Evolutionary conservation across 768 basidiomycete species (phyloP).

Genomic region (Chiua virens): DNA sequence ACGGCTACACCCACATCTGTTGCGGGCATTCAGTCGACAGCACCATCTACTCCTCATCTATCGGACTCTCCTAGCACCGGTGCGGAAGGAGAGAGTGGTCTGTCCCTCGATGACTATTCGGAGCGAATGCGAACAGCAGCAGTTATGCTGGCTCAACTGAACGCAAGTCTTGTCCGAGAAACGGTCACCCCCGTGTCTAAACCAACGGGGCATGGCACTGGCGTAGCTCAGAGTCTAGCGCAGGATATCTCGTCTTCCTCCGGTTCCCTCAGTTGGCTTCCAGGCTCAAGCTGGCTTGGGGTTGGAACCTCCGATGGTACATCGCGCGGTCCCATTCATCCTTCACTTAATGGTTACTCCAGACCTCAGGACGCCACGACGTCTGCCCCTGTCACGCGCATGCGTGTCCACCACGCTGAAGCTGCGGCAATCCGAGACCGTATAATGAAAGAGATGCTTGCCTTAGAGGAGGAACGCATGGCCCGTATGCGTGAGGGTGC

Average conservation of each 20-base stretch:
- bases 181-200: slow-evolving; percentile 31
- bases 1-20: slow-evolving; percentile 24
- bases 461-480: slow-evolving; percentile 96
- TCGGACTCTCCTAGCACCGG: slow-evolving; percentile 4
- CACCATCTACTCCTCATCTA: background rate
- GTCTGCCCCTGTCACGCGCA: slow-evolving; percentile 45
- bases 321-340: slow-evolving; percentile 31
- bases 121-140: slow-evolving; percentile 98
- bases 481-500: slow-evolving; percentile 83
- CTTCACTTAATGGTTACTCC: slow-evolving; percentile 27
- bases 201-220: slow-evolving; percentile 5
- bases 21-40: slow-evolving; percentile 6
- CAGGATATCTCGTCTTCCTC: slow-evolving; percentile 14
- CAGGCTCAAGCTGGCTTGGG: slow-evolving; percentile 54
- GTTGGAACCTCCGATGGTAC: slow-evolving; percentile 18
- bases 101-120: slow-evolving; percentile 96
- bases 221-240: slow-evolving; percentile 1
- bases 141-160: slow-evolving; percentile 96
- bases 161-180: slow-evolving; percentile 71
- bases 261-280: slow-evolving; percentile 49
- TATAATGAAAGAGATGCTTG: slow-evolving; percentile 99
- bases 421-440: slow-evolving; percentile 89
- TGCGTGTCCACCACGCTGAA: slow-evolving; percentile 77
- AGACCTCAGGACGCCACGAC: slow-evolving; percentile 25
- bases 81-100: slow-evolving; percentile 16